Percentiles rank a stretch among this genome's conserved stretches.
These are phyloP conservation scores for Chlorella sp. DNA, from an alignment of 139 green algal genomes.

Conservation along the genomic window DNA sequence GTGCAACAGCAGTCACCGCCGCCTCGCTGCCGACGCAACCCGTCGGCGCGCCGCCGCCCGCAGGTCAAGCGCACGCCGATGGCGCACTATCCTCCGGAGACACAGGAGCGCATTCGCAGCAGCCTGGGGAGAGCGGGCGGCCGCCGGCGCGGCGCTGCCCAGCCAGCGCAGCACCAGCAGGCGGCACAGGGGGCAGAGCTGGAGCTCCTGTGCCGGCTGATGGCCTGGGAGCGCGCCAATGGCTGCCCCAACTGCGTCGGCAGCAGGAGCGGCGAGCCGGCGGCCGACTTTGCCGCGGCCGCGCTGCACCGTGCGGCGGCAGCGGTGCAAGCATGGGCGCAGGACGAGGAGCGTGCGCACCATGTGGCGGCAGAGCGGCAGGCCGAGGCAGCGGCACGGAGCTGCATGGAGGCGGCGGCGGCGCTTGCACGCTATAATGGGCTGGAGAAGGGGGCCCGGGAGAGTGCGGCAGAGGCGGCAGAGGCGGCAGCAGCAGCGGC, in stretches of 20 bases:
- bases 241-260: not conserved
- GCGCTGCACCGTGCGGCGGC: slow-evolving; percentile 2
- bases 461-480: too few species aligned
- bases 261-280: not conserved
- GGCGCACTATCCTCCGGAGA: slow-evolving; percentile 5
- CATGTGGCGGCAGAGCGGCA: slow-evolving; percentile 4
- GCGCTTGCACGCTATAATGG: too few species aligned
- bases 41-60: too few species aligned
- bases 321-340: too few species aligned
- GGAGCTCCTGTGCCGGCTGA: not conserved
- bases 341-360: too few species aligned
- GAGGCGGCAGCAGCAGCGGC: too few species aligned
- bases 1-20: too few species aligned
- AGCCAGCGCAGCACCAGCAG: not conserved
- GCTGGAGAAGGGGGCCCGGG: too few species aligned
- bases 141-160: not conserved
- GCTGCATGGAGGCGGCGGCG: too few species aligned
- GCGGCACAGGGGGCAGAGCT: not conserved
- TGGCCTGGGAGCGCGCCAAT: not conserved
- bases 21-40: too few species aligned
- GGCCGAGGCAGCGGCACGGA: too few species aligned
- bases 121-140: not conserved
- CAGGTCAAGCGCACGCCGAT: not conserved
- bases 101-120: slow-evolving; percentile 9
- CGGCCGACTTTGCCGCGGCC: not conserved